A percentile compares a stretch with the other conserved stretches of the same genome.
Evolutionary conservation across 352 stramenopile species (phyloP).

Genomic region (Pythium coloratum): DNA sequence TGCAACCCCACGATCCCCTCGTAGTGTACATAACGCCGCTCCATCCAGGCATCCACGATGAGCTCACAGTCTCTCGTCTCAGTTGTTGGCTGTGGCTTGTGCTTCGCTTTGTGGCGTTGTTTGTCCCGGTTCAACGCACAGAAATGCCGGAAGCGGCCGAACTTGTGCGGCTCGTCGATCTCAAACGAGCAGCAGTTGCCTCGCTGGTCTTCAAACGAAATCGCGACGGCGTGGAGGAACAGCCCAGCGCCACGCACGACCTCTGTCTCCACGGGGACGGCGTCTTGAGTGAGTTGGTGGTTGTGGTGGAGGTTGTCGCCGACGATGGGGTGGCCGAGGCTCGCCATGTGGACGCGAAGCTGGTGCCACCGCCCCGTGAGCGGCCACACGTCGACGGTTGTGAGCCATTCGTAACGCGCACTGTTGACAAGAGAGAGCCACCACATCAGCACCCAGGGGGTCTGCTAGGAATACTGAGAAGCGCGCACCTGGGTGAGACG

Average conservation of each 20-base stretch:
- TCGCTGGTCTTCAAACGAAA: slow-evolving; percentile 41
- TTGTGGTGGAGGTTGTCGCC: slow-evolving; percentile 57
- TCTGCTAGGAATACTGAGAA: background rate
- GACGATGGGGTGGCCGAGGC: slow-evolving; percentile 57
- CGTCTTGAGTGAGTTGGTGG: background rate
- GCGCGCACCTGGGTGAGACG: slow-evolving; percentile 17
- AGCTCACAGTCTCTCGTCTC: background rate
- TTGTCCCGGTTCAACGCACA: slow-evolving; percentile 42
- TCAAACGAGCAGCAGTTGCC: slow-evolving; percentile 33
- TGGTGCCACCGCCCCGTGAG: slow-evolving; percentile 72
- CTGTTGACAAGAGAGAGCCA: slow-evolving; percentile 7
- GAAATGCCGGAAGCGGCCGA: slow-evolving; percentile 59
- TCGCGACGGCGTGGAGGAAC: slow-evolving; percentile 48
- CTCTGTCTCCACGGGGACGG: slow-evolving; percentile 11
- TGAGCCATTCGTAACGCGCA: slow-evolving; percentile 56
- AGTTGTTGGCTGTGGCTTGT: background rate
- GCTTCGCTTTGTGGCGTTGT: slow-evolving; percentile 4
- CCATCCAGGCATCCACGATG: background rate
- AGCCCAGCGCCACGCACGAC: slow-evolving; percentile 53
- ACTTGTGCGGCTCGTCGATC: slow-evolving; percentile 59
- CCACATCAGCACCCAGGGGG: background rate
- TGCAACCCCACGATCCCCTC: background rate
- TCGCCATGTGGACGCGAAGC: slow-evolving; percentile 61
- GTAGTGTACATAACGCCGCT: background rate
- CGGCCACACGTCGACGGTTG: slow-evolving; percentile 66